Conservation (phyloP, 768 basidiomycete genomes). For the Arthromyces matolae region DNA sequence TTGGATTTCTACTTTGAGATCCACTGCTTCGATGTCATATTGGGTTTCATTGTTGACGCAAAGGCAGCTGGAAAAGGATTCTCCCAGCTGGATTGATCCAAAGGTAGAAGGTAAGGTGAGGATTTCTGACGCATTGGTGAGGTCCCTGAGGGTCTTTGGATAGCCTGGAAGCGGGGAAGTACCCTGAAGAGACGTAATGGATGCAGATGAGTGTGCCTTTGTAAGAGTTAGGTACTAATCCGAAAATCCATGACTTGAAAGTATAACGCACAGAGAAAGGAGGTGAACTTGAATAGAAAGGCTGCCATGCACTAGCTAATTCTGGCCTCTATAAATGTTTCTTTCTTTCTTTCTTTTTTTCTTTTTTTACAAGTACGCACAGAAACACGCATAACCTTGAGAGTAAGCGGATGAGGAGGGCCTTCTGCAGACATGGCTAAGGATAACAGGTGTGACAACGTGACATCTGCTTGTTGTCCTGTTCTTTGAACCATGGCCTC, state of each 20-base stretch:
- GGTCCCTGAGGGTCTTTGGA: conserved; percentile 80
- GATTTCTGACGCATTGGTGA: conserved; percentile 74
- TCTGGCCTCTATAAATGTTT: conserved; percentile 55
- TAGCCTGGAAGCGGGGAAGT: conserved; percentile 64
- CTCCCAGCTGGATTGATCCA: conserved; percentile 84
- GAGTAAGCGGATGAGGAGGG: conserved; percentile 62
- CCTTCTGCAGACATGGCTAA: conserved; percentile 51
- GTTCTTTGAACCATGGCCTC: conserved; percentile 31
- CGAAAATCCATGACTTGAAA: neutral
- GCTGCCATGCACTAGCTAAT: conserved; percentile 75
- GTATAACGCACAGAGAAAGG: conserved; percentile 60
- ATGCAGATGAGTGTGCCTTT: conserved; percentile 69
- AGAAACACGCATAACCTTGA: conserved; percentile 87
- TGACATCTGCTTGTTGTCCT: conserved; percentile 26
- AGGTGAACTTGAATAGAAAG: conserved; percentile 81
- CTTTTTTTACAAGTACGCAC: conserved; percentile 43
- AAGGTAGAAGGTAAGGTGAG: conserved; percentile 81
- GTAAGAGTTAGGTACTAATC: conserved; percentile 3
- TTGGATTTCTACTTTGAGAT: conserved; percentile 81
- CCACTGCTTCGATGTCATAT: conserved; percentile 57
- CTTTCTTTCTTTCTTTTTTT: conserved; percentile 9
- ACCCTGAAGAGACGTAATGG: conserved; percentile 74
- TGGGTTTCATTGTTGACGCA: conserved; percentile 79
- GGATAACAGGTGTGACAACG: conserved; percentile 15
- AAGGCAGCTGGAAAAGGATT: conserved; percentile 80